Evolutionary conservation across 164 flowering plant species (phyloP), one percentile per base, ranked within the genome.

Genomic region (Malania oleifera): DNA sequence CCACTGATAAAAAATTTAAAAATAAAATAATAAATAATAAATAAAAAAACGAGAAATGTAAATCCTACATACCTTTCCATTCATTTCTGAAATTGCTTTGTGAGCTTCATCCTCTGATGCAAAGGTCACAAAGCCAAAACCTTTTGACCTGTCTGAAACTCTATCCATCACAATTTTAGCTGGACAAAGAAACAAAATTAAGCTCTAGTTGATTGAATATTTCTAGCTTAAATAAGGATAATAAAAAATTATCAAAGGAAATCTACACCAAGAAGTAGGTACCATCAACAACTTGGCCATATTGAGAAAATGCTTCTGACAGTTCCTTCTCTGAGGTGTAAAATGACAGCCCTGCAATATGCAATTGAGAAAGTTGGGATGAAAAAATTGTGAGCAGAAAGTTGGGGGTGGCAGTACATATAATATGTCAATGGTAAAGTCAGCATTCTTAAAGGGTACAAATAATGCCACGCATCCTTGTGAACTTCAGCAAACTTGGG

Each of bases 71-170:
- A 80, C 98, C 86, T 90, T 89, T 52, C 90, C 95, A 54, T 86
- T 76, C 96, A 93, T 81, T 69, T 79, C 95, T 26, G 60, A 37
- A 5, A 77, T 15, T 12, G 97, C 97, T 6, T 76, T 83, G 14
- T 83, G 61, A 11, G 95, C 96, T 70, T 87, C 97, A 35, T 80
- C 90, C 51, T 71, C 74, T n/a, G 92, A 82, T 43, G 95, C 89
- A 72, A 74, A 93, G 20, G 98, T 87, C 27, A 93, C 89, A 67
- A 89, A 93, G 18, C 96, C 98, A 55, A 87, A 93, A n/a, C 96
- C 96, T 72, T 86, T 90, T 24, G 95, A 82, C 77, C 72, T 78
- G 54, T 79, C 85, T 0, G 91, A 75, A 28, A 80, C 84, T 75
- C 75, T 79, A 63, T 90, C 92, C 67, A 55, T 79, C 8, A 84